Percentiles rank a stretch among this genome's conserved stretches.
Conservation (phyloP, 805 yeast genomes). For the Pichia gijzeniarum region DNA sequence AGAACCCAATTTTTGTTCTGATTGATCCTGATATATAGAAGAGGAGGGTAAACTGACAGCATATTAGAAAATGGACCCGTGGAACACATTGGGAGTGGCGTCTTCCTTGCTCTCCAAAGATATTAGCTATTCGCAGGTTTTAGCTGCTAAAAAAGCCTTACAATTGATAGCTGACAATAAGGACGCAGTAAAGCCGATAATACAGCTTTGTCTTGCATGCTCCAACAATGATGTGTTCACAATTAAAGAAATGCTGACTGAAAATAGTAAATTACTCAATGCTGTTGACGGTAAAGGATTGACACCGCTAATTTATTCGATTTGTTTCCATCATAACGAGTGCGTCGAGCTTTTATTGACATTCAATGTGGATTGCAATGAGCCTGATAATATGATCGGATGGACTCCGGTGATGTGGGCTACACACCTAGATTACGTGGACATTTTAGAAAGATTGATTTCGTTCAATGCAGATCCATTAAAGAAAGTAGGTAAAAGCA, state of each 20-base stretch:
- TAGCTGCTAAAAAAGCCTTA: slow-evolving; percentile 34
- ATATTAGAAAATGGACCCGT: slow-evolving; percentile 28
- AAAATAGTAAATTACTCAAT: slow-evolving; percentile 18
- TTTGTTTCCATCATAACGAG: slow-evolving; percentile 44
- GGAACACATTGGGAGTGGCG: slow-evolving; percentile 21
- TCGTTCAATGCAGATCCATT: slow-evolving; percentile 60
- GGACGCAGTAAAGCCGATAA: slow-evolving; percentile 21
- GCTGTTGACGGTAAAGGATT: slow-evolving; percentile 36
- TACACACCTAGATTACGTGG: slow-evolving; percentile 50
- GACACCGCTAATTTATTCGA: slow-evolving; percentile 45
- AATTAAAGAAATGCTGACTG: slow-evolving; percentile 24
- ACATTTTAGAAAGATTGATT: slow-evolving; percentile 50
- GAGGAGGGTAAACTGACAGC: not conserved
- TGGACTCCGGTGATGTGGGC: slow-evolving; percentile 88
- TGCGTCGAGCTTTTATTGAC: slow-evolving; percentile 43
- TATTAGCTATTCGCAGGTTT: slow-evolving; percentile 26
- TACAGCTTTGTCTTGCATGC: slow-evolving; percentile 34
- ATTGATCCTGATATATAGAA: not conserved
- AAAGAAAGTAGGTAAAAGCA: slow-evolving; percentile 29
- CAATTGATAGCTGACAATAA: slow-evolving; percentile 24
- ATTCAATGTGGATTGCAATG: slow-evolving; percentile 42
- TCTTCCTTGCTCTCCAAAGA: slow-evolving; percentile 21
- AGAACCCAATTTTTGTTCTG: too few species aligned
- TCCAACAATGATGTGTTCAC: slow-evolving; percentile 32
- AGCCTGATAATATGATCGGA: slow-evolving; percentile 42